These are phyloP conservation scores for Hortaea werneckii DNA, from an alignment of 2,329 filamentous ascomycete species.

Conservation along the genomic window DNA sequence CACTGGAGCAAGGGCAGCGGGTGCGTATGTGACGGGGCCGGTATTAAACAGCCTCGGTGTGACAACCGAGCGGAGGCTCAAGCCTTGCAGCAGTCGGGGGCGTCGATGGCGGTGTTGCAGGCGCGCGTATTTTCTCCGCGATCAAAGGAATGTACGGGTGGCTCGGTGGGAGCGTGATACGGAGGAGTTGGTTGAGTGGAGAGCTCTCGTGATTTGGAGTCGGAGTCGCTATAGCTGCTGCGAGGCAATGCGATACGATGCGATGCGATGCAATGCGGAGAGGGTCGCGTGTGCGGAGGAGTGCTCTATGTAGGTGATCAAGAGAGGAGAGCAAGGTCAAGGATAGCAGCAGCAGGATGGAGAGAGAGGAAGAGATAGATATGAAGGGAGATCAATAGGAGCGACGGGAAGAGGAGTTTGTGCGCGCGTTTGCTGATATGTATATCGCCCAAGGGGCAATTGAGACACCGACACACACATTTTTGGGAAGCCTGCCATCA, in stretches of 20 bases:
- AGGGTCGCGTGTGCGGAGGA: neutral
- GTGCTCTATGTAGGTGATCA: neutral
- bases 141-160: neutral
- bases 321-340: neutral
- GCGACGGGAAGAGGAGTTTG: neutral
- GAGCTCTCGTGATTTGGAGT: neutral
- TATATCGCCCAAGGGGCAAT: constrained; percentile 3
- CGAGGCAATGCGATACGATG: neutral
- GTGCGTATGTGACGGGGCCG: neutral
- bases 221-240: neutral
- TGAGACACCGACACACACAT: neutral
- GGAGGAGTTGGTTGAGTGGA: neutral
- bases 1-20: constrained; percentile 9
- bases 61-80: constrained; percentile 4
- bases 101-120: neutral
- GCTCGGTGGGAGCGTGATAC: neutral
- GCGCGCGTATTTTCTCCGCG: neutral
- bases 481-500: constrained; percentile 2
- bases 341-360: neutral
- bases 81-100: constrained; percentile 1
- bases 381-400: neutral
- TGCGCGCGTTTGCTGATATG: constrained; percentile 1
- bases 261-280: neutral
- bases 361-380: neutral
- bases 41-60: constrained; percentile 1